phyloP scores from a whole-genome alignment of 2,329 filamentous ascomycete genomes.

The Alternaria conjuncta region DNA sequence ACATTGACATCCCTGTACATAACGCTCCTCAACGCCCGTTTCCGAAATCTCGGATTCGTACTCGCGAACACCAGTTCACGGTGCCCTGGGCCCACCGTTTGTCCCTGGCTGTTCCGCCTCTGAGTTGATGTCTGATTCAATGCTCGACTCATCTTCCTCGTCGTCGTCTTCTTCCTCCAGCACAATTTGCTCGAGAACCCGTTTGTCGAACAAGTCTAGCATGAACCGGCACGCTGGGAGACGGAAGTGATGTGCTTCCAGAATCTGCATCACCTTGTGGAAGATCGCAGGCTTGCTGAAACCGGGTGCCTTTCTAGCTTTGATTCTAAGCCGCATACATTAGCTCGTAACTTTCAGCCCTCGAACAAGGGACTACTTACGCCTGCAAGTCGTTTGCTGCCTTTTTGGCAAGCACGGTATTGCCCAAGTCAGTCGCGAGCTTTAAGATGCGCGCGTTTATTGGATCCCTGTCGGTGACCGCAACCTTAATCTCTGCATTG shows the following conservation, averaged over 20 bases:
- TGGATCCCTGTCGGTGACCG: constrained; percentile 66
- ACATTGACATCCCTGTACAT: constrained; percentile 12
- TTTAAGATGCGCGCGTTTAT: constrained; percentile 78
- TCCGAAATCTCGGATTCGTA: constrained; percentile 9
- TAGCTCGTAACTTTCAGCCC: constrained; percentile 12
- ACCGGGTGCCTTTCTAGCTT: constrained; percentile 73
- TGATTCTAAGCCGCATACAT: constrained; percentile 63
- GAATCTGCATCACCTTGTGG: constrained; percentile 79
- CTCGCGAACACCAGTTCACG: constrained; percentile 19
- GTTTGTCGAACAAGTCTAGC: constrained; percentile 92
- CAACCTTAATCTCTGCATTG: constrained; percentile 57
- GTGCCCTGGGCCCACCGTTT: constrained; percentile 22
- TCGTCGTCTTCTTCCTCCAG: constrained; percentile 69
- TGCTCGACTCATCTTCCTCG: constrained; percentile 42
- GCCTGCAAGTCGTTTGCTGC: constrained; percentile 78
- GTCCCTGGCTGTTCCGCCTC: constrained; percentile 26
- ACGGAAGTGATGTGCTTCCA: constrained; percentile 89
- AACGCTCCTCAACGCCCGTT: constrained; percentile 24
- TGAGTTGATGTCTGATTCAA: constrained; percentile 42
- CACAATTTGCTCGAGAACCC: constrained; percentile 82
- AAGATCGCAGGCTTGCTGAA: constrained; percentile 83
- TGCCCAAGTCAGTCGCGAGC: constrained; percentile 85
- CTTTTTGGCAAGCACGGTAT: constrained; percentile 90
- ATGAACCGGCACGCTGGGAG: constrained; percentile 87
- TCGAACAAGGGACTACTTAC: constrained; percentile 46